These are phyloP conservation scores for Boletus sensibilis DNA, from an alignment of 768 basidiomycete species.

Conservation along the genomic window DNA sequence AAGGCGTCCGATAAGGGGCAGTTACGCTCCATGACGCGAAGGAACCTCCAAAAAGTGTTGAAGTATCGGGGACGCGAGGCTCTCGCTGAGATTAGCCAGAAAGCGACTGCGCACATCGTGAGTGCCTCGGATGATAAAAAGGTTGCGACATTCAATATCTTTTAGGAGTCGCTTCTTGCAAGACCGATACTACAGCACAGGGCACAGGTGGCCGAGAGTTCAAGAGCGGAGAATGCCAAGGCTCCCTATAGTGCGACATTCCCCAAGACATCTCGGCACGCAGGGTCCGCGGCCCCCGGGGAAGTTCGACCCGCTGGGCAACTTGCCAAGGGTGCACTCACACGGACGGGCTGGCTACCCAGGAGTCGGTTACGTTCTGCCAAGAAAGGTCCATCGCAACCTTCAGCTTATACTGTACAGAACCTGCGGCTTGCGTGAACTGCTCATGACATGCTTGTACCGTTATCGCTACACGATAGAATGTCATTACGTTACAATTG, in stretches of 20 bases:
- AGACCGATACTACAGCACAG: slow-evolving; percentile 53
- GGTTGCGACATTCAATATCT: slow-evolving; percentile 6
- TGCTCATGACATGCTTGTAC: slow-evolving; percentile 2
- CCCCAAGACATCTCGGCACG: slow-evolving; percentile 31
- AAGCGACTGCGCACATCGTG: slow-evolving; percentile 67
- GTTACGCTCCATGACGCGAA: slow-evolving; percentile 64
- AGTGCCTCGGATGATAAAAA: slow-evolving; percentile 28
- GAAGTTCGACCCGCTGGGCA: slow-evolving; percentile 55
- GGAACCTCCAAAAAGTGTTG: slow-evolving; percentile 74
- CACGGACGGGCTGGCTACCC: slow-evolving; percentile 30
- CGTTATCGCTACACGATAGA: not conserved
- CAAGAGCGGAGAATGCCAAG: slow-evolving; percentile 32
- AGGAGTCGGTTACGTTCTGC: slow-evolving; percentile 17
- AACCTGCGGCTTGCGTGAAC: slow-evolving; percentile 22
- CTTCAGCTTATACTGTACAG: slow-evolving; percentile 20
- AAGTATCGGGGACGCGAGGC: slow-evolving; percentile 54
- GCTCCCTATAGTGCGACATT: slow-evolving; percentile 23
- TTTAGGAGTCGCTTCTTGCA: slow-evolving; percentile 67
- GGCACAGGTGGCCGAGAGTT: slow-evolving; percentile 37
- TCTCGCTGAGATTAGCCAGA: slow-evolving; percentile 47
- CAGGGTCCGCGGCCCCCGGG: slow-evolving; percentile 59
- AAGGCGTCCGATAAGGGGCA: slow-evolving; percentile 37
- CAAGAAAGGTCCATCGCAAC: slow-evolving; percentile 7
- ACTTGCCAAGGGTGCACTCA: slow-evolving; percentile 54
- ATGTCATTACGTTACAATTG: slow-evolving; percentile 9